Evolutionary conservation across 2,329 filamentous ascomycete species (phyloP).

Genomic region (Aspergillus calidoustus): DNA sequence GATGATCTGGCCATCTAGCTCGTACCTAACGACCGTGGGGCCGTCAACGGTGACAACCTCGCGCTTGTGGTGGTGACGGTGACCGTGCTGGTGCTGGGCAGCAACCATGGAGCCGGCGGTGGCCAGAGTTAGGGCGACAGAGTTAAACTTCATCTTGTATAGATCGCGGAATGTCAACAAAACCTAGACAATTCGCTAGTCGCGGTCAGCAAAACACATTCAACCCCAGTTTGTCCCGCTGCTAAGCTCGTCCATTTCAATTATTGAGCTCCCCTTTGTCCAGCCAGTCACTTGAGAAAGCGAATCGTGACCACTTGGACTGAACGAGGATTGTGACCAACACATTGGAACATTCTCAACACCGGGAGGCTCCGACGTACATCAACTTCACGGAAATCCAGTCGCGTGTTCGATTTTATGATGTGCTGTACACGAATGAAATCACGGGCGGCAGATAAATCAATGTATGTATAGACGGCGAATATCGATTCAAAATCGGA

Average conservation of each 20-base stretch:
- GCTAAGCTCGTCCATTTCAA: background rate
- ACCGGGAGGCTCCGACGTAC: conserved; percentile 29
- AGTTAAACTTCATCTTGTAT: conserved; percentile 47
- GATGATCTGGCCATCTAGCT: conserved; percentile 62
- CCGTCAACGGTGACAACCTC: conserved; percentile 61
- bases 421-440: conserved; percentile 32
- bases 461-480: conserved; percentile 8
- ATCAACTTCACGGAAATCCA: conserved; percentile 32
- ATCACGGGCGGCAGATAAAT: conserved; percentile 5
- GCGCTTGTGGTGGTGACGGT: conserved; percentile 49
- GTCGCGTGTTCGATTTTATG: conserved; percentile 31
- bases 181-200: conserved; percentile 5
- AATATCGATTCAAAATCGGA: conserved; percentile 21
- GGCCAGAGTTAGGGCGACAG: conserved; percentile 45
- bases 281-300: background rate
- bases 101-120: conserved; percentile 48
- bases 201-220: background rate
- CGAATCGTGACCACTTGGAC: background rate
- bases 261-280: background rate
- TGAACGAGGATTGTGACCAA: background rate
- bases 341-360: conserved; percentile 1
- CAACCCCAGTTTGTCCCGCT: background rate
- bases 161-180: conserved; percentile 12
- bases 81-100: conserved; percentile 49
- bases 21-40: conserved; percentile 71